Evolutionary conservation across 768 basidiomycete genomes (phyloP), one percentile per base, ranked within the genome.

Genomic region (Dacryopinax spathularia): DNA sequence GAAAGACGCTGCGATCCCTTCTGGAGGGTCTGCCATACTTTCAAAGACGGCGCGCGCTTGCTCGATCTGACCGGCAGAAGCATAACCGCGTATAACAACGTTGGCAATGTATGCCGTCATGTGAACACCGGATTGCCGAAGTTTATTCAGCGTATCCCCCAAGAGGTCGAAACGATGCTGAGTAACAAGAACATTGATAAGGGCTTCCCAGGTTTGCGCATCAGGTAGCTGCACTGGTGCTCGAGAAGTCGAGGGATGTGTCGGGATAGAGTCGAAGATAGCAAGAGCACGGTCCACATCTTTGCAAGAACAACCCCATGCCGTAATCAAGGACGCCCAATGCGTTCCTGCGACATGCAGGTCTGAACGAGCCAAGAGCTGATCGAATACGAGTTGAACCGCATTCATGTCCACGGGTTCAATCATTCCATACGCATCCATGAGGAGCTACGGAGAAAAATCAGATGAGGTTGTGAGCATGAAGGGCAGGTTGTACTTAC

Each of bases 51-150:
- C 74, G 35, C 94, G 79, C 1, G 95, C 86, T 62, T 82, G 77
- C 16, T 83, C 84, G 62, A 97, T 77, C 39, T 87, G 77, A 18
- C 86, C 86, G 1, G 79, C 80, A 29, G 84, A 81, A 0, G 93
- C 80, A 68, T 84, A 84, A 0, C 84, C 85, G 71, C 83, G 82
- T 75, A 92, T 89, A 69, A 91, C 76, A 63, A 86, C 79, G 76
- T 97, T 97, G 29, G 87, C 88, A 67, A 97, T 89, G 74, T 99
- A 99, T 5, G 95, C 93, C 1, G 94, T 97, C 83, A 92, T 87
- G 69, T 88, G 87, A 7, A 93, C 83, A 33, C 84, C 83, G 5
- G 80, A 77, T 1, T 74, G 68, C 25, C 74, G 76, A 77, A 97
- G 83, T 64, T 82, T 81, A 33, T 75, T 71, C 34, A 87, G 73